phyloP scores from a whole-genome alignment of 2,329 filamentous ascomycete genomes.

The Monosporascus sp. region DNA sequence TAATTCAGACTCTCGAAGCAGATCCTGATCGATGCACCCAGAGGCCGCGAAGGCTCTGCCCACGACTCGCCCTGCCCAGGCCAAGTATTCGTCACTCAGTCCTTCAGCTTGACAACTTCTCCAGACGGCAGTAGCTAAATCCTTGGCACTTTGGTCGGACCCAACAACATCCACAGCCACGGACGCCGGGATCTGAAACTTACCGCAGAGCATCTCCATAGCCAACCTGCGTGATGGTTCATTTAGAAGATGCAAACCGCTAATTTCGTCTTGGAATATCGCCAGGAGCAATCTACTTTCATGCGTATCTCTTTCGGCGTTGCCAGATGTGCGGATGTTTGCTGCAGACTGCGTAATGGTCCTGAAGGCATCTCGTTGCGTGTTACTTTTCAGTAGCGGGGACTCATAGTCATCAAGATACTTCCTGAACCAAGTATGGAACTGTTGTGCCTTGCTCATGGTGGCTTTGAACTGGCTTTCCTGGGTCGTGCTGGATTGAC shows the following conservation, averaged over 20 bases:
- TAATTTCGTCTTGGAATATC: conserved; percentile 67
- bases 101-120: conserved; percentile 63
- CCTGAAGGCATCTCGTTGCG: conserved; percentile 53
- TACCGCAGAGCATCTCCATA: conserved; percentile 66
- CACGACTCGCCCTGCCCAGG: conserved; percentile 81
- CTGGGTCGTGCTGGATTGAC: conserved; percentile 74
- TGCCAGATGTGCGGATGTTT: conserved; percentile 61
- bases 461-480: conserved; percentile 76
- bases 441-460: conserved; percentile 66
- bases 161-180: conserved; percentile 63
- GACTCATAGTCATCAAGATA: conserved; percentile 62
- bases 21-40: conserved; percentile 57
- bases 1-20: conserved; percentile 56
- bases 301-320: conserved; percentile 61
- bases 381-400: conserved; percentile 40
- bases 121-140: conserved; percentile 65
- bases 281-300: conserved; percentile 77
- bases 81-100: conserved; percentile 62
- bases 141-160: conserved; percentile 57
- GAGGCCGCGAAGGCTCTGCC: conserved; percentile 78
- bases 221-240: conserved; percentile 63
- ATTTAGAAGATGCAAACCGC: conserved; percentile 60
- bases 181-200: conserved; percentile 60
- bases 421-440: conserved; percentile 71
- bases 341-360: conserved; percentile 65